phyloP scores from a whole-genome alignment of 768 basidiomycete species.

The Tylopilus felleus region DNA sequence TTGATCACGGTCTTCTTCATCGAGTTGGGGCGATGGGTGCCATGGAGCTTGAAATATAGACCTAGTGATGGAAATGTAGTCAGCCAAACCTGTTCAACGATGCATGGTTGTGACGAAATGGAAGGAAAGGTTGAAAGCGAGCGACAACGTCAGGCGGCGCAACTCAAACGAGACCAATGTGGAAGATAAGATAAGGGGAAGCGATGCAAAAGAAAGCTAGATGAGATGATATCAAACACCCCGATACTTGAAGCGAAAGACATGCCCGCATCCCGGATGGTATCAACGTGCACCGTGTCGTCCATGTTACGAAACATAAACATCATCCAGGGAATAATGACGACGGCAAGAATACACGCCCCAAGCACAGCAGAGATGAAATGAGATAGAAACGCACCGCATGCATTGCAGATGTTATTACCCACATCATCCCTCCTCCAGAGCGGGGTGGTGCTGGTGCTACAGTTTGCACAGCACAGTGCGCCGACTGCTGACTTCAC shows the following conservation, averaged over 20 bases:
- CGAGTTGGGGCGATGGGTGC: constrained; percentile 92
- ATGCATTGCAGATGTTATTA: constrained; percentile 93
- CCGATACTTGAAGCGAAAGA: constrained; percentile 18
- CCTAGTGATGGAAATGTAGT: constrained; percentile 47
- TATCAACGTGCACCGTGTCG: constrained; percentile 21
- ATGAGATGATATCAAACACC: constrained; percentile 17
- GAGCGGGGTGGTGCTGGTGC: constrained; percentile 83
- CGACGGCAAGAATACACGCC: constrained; percentile 22
- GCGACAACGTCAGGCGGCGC: neutral
- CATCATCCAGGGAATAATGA: constrained; percentile 3
- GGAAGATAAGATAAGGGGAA: constrained; percentile 27
- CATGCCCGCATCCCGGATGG: constrained; percentile 18
- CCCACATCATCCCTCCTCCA: constrained; percentile 90
- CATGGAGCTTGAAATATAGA: constrained; percentile 97
- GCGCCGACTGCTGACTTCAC: constrained; percentile 57
- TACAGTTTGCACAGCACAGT: constrained; percentile 83
- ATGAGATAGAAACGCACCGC: constrained; percentile 58
- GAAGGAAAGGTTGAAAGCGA: neutral
- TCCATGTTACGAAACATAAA: constrained; percentile 21
- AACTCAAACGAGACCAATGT: neutral
- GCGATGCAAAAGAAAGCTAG: constrained; percentile 11
- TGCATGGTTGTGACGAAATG: neutral
- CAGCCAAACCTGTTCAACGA: constrained; percentile 6
- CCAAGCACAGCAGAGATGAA: constrained; percentile 25
- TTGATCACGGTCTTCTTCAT: constrained; percentile 99